phyloP scores from a whole-genome alignment of 1,139 yeast species.

The Groenewaldozyma auringiensis region DNA sequence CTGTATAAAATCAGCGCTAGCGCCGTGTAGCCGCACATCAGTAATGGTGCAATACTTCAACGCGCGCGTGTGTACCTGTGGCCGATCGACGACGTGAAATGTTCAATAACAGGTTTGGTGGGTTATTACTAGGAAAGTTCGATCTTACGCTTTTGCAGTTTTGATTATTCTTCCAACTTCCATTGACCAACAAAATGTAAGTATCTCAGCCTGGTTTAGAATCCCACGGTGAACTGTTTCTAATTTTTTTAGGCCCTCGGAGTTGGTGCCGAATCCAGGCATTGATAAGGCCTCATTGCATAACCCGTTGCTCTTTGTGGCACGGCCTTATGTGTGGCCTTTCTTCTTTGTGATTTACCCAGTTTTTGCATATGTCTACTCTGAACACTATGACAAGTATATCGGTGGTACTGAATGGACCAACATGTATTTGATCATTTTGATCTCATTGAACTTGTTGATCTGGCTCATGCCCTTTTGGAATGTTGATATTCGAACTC shows the following conservation, averaged over 20 bases:
- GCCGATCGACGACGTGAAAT: too few species aligned
- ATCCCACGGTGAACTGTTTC: too few species aligned
- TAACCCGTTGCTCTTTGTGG: constrained; percentile 52
- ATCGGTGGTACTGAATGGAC: constrained; percentile 79
- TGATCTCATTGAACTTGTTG: constrained; percentile 65
- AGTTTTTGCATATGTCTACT: constrained; percentile 57
- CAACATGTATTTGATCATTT: constrained; percentile 70
- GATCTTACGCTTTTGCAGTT: too few species aligned
- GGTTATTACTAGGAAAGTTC: too few species aligned
- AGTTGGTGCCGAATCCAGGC: constrained; percentile 42
- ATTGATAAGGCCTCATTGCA: constrained; percentile 62
- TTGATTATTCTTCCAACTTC: not conserved
- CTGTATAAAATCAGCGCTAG: too few species aligned
- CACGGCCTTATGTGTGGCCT: constrained; percentile 81
- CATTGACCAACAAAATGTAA: constrained; percentile 1
- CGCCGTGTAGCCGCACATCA: too few species aligned
- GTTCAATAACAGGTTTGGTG: too few species aligned
- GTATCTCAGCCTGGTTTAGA: too few species aligned
- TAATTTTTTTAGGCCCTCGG: constrained; percentile 9
- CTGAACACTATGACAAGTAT: constrained; percentile 64
- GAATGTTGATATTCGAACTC: constrained; percentile 66
- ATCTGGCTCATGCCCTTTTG: constrained; percentile 93
- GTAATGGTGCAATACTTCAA: too few species aligned
- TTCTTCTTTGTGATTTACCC: constrained; percentile 69
- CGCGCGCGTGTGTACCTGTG: too few species aligned